Conservation (phyloP, 2,329 filamentous ascomycete genomes). For the Lizonia empirigonia region DNA sequence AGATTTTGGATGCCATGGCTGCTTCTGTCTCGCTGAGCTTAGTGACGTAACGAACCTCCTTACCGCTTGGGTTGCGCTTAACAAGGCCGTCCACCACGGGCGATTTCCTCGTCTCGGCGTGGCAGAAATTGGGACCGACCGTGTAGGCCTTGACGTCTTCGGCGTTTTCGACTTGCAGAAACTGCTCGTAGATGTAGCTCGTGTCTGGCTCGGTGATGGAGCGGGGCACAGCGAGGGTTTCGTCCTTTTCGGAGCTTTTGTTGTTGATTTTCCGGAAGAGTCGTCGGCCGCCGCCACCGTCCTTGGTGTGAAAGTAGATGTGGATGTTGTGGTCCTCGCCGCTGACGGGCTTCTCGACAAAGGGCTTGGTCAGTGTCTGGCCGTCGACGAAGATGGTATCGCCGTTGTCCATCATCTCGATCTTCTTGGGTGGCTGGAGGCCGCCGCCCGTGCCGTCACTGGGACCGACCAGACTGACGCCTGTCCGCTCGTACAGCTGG, state of each 20-base stretch:
- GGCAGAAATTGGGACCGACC: constrained; percentile 89
- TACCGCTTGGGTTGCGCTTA: constrained; percentile 93
- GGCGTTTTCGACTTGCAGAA: constrained; percentile 93
- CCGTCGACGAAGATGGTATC: constrained; percentile 91
- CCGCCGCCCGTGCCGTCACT: constrained; percentile 70
- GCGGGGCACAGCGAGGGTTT: constrained; percentile 74
- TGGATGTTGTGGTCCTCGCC: constrained; percentile 99
- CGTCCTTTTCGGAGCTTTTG: constrained; percentile 95
- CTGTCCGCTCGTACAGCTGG: constrained; percentile 79
- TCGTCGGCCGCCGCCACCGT: constrained; percentile 86
- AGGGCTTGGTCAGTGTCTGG: constrained; percentile 80
- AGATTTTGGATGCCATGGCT: constrained; percentile 86
- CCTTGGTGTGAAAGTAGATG: constrained; percentile 90
- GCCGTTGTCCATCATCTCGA: constrained; percentile 87
- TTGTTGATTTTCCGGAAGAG: constrained; percentile 98
- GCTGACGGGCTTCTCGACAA: constrained; percentile 98
- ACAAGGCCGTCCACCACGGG: constrained; percentile 97
- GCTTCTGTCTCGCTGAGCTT: constrained; percentile 79
- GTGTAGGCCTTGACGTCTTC: constrained; percentile 99
- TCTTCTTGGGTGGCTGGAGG: constrained; percentile 63
- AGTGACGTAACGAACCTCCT: constrained; percentile 95
- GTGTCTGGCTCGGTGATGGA: constrained; percentile 79
- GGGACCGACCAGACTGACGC: constrained; percentile 73
- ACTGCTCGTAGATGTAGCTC: constrained; percentile 97
- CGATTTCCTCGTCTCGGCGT: constrained; percentile 95